Evolutionary conservation across 108 stramenopile genomes (phyloP).

Genomic region (Mediolabrus comicus): DNA sequence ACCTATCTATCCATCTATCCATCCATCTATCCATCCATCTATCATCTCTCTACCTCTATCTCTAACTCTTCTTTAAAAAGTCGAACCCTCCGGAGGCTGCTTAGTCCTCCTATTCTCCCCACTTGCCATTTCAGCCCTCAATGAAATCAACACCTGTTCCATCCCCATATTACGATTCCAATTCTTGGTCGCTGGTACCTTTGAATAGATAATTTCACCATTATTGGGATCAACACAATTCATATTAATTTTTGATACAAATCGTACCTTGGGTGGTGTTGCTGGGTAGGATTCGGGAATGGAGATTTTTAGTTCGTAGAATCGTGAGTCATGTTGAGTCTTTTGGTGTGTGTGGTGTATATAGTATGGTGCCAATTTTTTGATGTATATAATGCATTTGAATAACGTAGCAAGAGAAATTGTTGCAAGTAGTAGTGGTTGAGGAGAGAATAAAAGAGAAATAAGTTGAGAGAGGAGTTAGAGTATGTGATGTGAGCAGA

Average conservation of each 20-base stretch:
- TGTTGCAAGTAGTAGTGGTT: too few species aligned
- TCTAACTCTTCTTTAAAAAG: slow-evolving; percentile 52
- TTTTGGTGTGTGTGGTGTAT: slow-evolving; percentile 21
- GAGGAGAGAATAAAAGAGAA: too few species aligned
- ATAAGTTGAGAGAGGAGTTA: too few species aligned
- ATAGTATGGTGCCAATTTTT: too few species aligned
- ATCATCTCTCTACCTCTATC: not conserved
- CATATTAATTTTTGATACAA: slow-evolving; percentile 94
- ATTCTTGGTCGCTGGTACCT: slow-evolving; percentile 75
- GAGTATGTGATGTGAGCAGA: too few species aligned
- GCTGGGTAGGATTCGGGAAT: slow-evolving; percentile 94
- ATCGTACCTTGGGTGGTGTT: slow-evolving; percentile 84
- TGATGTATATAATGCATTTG: too few species aligned
- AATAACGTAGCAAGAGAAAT: not conserved
- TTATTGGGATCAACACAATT: slow-evolving; percentile 85
- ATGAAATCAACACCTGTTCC: slow-evolving; percentile 70
- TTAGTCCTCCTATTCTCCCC: slow-evolving; percentile 72
- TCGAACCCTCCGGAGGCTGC: slow-evolving; percentile 80
- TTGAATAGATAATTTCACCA: slow-evolving; percentile 65
- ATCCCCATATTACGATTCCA: slow-evolving; percentile 92
- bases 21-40: not conserved
- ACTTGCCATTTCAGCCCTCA: slow-evolving; percentile 79
- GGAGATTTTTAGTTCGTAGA: slow-evolving; percentile 90
- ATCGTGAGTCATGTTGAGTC: slow-evolving; percentile 92
- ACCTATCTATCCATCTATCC: not conserved